Base-by-base conservation (phyloP, 2,329 filamentous ascomycete species). In the Intubia oerlemansii region DNA sequence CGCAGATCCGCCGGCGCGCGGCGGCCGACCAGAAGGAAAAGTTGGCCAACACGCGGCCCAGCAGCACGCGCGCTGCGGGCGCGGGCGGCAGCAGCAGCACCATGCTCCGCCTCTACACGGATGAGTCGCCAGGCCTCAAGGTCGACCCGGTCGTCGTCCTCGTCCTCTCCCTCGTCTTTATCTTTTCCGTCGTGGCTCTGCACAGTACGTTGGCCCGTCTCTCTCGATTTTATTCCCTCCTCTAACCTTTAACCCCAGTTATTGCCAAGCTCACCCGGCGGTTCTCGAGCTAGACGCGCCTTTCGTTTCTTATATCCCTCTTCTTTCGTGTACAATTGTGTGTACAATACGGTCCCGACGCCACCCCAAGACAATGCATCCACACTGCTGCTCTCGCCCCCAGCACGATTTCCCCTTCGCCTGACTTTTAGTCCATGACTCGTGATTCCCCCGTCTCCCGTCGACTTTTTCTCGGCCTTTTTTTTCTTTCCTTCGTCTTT, bases 21-120 rank as follows among this genome's bases (percentile, higher is more conserved):
- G 88, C 88, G 17, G 85, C 85, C 44, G 88, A 95, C 52, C 79
- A 92, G 59, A 92, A 92, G 56, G 88, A 95, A 57, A 88, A 90
- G 57, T 70, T 85, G 43, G 84, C 85, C 46, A 98, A 91, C 75
- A 77, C 70, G 40, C 67, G 88, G 42, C 88, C 88, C 28, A 79
- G 74, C 51, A 91, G 79, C 59, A 98, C 88, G 40, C 70, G 88
- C 44, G 73, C 85, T 22, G 88, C 88, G 19, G 88, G 88, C 42
- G 88, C 88, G 12, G 88, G 88, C 41, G 88, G 88, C 40, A 93
- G 82, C 50, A 91, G 77, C 53, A 91, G 81, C 59, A 98, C 88
- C 30, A 98, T 98, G 88, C 64, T 98, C 60, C 85, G 33, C 55
- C 74, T 98, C 25, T 98, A 98, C 70, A 98, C 88, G 33, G 88